Evolutionary conservation across 2,329 filamentous ascomycete genomes (phyloP).

Genomic region (Scedosporium boydii): DNA sequence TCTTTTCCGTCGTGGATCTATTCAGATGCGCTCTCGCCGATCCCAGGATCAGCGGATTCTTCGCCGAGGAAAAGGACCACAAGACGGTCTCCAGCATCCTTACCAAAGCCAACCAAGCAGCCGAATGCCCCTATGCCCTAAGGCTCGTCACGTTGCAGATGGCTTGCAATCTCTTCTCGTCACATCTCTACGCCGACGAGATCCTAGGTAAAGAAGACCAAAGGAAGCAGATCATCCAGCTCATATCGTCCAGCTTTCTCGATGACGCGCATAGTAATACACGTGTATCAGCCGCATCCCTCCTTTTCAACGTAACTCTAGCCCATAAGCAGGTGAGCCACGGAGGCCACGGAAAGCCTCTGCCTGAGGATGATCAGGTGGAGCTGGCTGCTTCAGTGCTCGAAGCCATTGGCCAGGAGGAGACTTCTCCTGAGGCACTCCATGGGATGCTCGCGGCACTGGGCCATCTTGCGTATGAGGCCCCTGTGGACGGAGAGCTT

Average conservation of each 20-base stretch:
- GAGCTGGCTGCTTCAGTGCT: slow-evolving; percentile 74
- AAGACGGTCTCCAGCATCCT: slow-evolving; percentile 54
- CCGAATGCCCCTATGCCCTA: slow-evolving; percentile 65
- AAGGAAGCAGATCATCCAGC: slow-evolving; percentile 49
- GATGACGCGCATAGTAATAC: slow-evolving; percentile 66
- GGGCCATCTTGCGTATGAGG: slow-evolving; percentile 66
- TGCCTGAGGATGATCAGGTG: slow-evolving; percentile 64
- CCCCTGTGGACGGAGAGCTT: slow-evolving; percentile 62
- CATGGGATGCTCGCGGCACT: slow-evolving; percentile 69
- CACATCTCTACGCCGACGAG: slow-evolving; percentile 58
- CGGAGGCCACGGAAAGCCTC: slow-evolving; percentile 42
- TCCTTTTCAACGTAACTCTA: slow-evolving; percentile 74
- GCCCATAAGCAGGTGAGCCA: slow-evolving; percentile 58
- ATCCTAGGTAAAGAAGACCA: slow-evolving; percentile 44
- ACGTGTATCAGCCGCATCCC: slow-evolving; percentile 69
- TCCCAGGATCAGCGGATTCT: slow-evolving; percentile 68
- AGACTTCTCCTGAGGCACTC: slow-evolving; percentile 58
- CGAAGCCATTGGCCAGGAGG: slow-evolving; percentile 57
- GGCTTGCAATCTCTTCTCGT: slow-evolving; percentile 75
- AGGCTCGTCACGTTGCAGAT: slow-evolving; percentile 77
- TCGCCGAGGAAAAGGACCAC: slow-evolving; percentile 64
- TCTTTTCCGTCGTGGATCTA: slow-evolving; percentile 82
- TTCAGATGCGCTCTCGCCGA: slow-evolving; percentile 71
- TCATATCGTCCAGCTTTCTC: slow-evolving; percentile 70
- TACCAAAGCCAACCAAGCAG: slow-evolving; percentile 44